phyloP scores from a whole-genome alignment of 768 basidiomycete species.

The Suillus subaureus region DNA sequence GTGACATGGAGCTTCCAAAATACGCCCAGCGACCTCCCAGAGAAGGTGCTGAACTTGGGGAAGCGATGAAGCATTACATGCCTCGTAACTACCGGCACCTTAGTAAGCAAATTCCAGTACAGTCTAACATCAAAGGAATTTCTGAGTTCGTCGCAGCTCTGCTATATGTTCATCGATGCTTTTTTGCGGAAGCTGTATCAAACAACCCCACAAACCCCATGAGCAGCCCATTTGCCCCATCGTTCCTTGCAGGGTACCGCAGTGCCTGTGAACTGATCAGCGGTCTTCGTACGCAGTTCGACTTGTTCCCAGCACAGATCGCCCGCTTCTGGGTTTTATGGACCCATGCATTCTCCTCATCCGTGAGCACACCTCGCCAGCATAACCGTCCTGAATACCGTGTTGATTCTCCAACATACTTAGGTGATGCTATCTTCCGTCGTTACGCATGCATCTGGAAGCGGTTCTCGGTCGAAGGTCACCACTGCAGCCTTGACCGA shows the following conservation, averaged over 20 bases:
- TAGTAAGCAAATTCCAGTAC: conserved; percentile 44
- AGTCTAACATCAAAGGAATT: neutral
- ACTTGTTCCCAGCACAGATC: conserved; percentile 56
- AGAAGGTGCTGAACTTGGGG: conserved; percentile 50
- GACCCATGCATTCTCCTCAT: conserved; percentile 71
- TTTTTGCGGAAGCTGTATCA: conserved; percentile 72
- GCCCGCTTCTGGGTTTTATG: conserved; percentile 72
- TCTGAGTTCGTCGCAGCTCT: conserved; percentile 45
- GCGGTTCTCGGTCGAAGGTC: conserved; percentile 56
- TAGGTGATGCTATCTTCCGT: conserved; percentile 79
- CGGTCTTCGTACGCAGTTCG: conserved; percentile 50
- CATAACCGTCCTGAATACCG: conserved; percentile 5
- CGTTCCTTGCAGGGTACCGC: conserved; percentile 68
- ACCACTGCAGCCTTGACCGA: conserved; percentile 72
- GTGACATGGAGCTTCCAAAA: conserved; percentile 66
- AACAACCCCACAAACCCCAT: conserved; percentile 69
- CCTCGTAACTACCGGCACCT: conserved; percentile 71
- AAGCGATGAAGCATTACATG: conserved; percentile 78
- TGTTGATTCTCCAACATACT: conserved; percentile 7
- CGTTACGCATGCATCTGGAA: conserved; percentile 62
- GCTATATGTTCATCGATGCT: conserved; percentile 73
- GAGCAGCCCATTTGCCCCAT: conserved; percentile 65
- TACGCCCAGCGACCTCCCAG: conserved; percentile 58
- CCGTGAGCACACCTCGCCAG: conserved; percentile 41
- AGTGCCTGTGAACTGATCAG: conserved; percentile 62